Evolutionary conservation across 2,329 filamentous ascomycete species (phyloP), one percentile per base, ranked within the genome.

Genomic region (Alternaria conjuncta): DNA sequence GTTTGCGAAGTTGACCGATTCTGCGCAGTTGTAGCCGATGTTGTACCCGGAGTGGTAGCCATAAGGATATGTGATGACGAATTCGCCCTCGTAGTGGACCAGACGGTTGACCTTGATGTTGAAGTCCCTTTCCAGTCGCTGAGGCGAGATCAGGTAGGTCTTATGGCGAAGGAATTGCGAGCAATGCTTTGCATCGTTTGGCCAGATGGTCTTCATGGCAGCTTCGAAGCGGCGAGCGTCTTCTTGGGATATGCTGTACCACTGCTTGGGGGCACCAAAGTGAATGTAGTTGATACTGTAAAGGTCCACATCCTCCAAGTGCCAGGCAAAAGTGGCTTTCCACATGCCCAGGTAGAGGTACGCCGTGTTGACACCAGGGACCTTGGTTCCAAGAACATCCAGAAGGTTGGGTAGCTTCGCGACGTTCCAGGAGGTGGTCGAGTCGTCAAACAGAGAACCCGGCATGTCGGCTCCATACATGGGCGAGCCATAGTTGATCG

Each of bases 261-360:
- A 99, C 79, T 99, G 96, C 82, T 99, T 99, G 0, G 96, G 96
- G 2, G 96, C 96, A 58, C 96, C 96, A 79, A 99, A 99, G 77
- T 99, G 96, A 63, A 99, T 94, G 79, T 97, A 99, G 83, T 99
- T 99, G 86, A 99, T 99, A 79, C 94, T 98, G 88, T 99, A 99
- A 5, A 99, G 87, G 82, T 99, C 96, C 45, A 99, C 95, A 78
- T 99, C 96, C 79, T 99, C 96, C 57, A 99, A 83, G 86, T 99
- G 96, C 96, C 96, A 99, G 9, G 96, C 96, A 79, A 99, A 99
- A 0, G 96, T 98, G 12, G 96, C 95, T 81, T 98, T 98, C 96
- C 96, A 99, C 96, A 99, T 99, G 46, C 96, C 96, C 63, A 99
- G 86, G 77, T 99, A 99, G 2, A 99, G 87, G 76, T 99, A 99